Base-by-base conservation (phyloP, 106 monocot species). In the Phalaenopsis equestris region DNA sequence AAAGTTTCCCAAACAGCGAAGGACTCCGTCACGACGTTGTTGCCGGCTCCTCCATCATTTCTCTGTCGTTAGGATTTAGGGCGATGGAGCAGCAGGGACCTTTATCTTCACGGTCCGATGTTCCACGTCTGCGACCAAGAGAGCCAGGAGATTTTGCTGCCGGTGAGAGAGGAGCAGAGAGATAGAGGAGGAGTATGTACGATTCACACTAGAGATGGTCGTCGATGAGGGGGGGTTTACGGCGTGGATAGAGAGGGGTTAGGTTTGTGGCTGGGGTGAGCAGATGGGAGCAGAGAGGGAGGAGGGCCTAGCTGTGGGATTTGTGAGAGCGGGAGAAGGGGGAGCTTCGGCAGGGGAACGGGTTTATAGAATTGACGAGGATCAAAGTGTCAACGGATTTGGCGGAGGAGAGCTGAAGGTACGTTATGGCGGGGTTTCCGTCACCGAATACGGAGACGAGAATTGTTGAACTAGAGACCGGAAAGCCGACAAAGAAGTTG, bases 71-170 rank as follows among this genome's bases (percentile, higher is more conserved):
- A n/a, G 30, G 30, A 0, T 30, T 30, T 30, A 87, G 6, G 76
- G 78, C 8, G 75, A 11, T 17, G 86, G 72, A 7, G 65, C 12
- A 46, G 55, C 85, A 15, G 85, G 88, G 75, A 90, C 87, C 3
- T 99, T 94, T 89, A 86, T 99, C 81, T 99, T 92, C 90, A 99
- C 98, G 5, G 98, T 99, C 98, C 98, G 8, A 92, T 99, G 94
- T 99, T 99, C 88, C 98, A 99, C 80, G 84, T 99, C 67, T 94
- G 90, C 79, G 98, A 94, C 86, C 88, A 94, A 4, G 96, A 87
- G 6, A 91, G 96, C 96, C 0, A 89, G 11, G 94, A 94, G 78
- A 83, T 99, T 88, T 48, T 94, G 80, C 80, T 86, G 9, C 89
- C 91, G 41, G 91, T 99, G 30, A 30, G 30, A 30, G 30, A 30